phyloP scores from a whole-genome alignment of 2,329 filamentous ascomycete genomes.

The Neopestalotiopsis rosae region DNA sequence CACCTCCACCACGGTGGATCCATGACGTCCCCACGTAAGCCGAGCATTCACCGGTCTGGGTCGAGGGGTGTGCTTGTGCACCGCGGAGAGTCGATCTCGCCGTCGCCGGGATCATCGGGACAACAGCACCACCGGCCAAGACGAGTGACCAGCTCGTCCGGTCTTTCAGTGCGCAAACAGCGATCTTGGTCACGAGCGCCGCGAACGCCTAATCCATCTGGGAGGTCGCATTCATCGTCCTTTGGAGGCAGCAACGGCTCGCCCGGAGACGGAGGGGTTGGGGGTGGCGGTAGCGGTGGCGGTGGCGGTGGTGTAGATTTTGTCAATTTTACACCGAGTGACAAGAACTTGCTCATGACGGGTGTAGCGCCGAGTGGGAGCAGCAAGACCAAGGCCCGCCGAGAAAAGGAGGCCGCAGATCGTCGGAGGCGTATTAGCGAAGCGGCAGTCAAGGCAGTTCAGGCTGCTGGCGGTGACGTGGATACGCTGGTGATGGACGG shows the following conservation, averaged over 20 bases:
- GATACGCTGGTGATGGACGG: constrained; percentile 57
- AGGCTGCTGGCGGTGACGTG: constrained; percentile 73
- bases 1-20: constrained; percentile 39
- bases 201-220: constrained; percentile 15
- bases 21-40: constrained; percentile 48
- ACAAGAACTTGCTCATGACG: constrained; percentile 79
- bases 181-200: constrained; percentile 39
- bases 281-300: constrained; percentile 33
- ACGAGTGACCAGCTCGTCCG: constrained; percentile 26
- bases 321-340: constrained; percentile 87
- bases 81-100: constrained; percentile 41
- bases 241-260: not conserved
- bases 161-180: constrained; percentile 41
- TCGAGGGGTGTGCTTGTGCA: constrained; percentile 27
- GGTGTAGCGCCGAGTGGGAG: constrained; percentile 92
- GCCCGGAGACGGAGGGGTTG: constrained; percentile 29
- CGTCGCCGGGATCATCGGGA: constrained; percentile 37
- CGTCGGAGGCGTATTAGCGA: constrained; percentile 72
- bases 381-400: constrained; percentile 90
- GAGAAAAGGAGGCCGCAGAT: constrained; percentile 87
- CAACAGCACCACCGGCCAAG: constrained; percentile 24
- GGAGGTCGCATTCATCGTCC: not conserved
- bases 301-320: constrained; percentile 60
- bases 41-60: constrained; percentile 40
- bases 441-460: constrained; percentile 70